phyloP scores from a whole-genome alignment of 2,329 filamentous ascomycete species.

The Pseudofabraea citricarpa region DNA sequence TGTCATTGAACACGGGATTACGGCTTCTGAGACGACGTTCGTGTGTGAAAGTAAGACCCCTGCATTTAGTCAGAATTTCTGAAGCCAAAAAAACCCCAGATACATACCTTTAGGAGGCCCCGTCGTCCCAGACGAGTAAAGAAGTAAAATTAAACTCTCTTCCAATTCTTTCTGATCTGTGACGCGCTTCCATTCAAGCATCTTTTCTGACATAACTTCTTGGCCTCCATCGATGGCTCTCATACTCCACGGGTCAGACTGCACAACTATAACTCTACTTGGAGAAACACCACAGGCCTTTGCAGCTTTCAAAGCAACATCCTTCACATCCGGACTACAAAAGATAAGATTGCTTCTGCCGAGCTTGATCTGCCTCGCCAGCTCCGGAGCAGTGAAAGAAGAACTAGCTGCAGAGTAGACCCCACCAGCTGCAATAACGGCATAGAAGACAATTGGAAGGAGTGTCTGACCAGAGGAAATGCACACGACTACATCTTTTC shows the following conservation, averaged over 20 bases:
- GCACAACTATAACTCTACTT: slow-evolving; percentile 46
- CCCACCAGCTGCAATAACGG: slow-evolving; percentile 53
- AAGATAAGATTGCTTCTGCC: slow-evolving; percentile 37
- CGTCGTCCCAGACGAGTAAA: slow-evolving; percentile 78
- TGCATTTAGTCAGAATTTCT: slow-evolving; percentile 2
- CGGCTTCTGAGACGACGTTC: slow-evolving; percentile 36
- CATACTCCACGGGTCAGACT: slow-evolving; percentile 31
- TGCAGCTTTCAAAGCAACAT: slow-evolving; percentile 42
- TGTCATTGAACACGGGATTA: slow-evolving; percentile 17
- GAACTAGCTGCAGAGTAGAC: slow-evolving; percentile 52
- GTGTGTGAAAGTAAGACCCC: slow-evolving; percentile 36
- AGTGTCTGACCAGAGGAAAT: slow-evolving; percentile 53
- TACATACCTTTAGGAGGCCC: slow-evolving; percentile 74
- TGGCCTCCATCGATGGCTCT: slow-evolving; percentile 25
- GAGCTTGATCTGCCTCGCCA: slow-evolving; percentile 41
- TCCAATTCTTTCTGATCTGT: slow-evolving; percentile 43
- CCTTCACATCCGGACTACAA: slow-evolving; percentile 43
- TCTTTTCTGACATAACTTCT: slow-evolving; percentile 28
- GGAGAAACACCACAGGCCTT: slow-evolving; percentile 40
- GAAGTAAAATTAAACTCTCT: slow-evolving; percentile 59
- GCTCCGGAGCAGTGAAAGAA: slow-evolving; percentile 43
- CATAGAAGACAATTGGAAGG: slow-evolving; percentile 48
- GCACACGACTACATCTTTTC: slow-evolving; percentile 49
- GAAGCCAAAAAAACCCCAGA: neutral
- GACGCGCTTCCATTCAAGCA: slow-evolving; percentile 48